phyloP scores from a whole-genome alignment of 2,329 filamentous ascomycete species.

The Venturia aucupariae region DNA sequence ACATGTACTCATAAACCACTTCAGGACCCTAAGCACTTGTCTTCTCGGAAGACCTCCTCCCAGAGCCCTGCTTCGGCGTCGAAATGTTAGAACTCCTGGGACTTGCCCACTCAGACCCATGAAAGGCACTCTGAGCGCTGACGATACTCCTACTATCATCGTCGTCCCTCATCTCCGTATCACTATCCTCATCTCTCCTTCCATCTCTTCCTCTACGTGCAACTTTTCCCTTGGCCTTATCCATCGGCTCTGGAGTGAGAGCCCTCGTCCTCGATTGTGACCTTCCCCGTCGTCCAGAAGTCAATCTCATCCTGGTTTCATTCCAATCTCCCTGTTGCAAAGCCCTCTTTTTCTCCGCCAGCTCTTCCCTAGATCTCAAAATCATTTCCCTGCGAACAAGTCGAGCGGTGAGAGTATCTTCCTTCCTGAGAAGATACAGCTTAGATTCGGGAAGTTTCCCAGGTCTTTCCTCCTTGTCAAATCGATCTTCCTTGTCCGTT shows the following conservation, averaged over 20 bases:
- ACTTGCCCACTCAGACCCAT: constrained; percentile 3
- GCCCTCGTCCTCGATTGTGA: constrained; percentile 3
- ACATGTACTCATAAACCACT: background rate
- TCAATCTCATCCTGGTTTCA: constrained; percentile 6
- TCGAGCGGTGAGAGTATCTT: background rate
- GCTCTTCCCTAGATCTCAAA: background rate
- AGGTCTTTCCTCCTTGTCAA: constrained; percentile 60
- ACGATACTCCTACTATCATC: background rate
- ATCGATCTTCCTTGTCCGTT: constrained; percentile 67
- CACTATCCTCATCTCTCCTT: background rate
- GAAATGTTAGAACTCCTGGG: background rate
- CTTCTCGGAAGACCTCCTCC: background rate
- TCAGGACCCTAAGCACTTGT: background rate
- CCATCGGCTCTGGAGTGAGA: background rate
- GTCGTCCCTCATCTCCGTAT: background rate
- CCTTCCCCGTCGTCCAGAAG: background rate
- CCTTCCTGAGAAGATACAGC: background rate
- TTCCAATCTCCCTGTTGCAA: constrained; percentile 3
- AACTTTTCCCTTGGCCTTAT: background rate
- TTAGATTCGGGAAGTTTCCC: constrained; percentile 54
- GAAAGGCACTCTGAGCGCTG: constrained; percentile 2
- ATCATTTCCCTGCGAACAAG: background rate
- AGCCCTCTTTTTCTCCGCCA: background rate
- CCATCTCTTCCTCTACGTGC: background rate
- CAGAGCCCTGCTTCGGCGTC: background rate